Percentiles rank a stretch among this genome's conserved stretches.
Conservation (phyloP, 2,329 filamentous ascomycete genomes). For the Scedosporium apiospermum region DNA sequence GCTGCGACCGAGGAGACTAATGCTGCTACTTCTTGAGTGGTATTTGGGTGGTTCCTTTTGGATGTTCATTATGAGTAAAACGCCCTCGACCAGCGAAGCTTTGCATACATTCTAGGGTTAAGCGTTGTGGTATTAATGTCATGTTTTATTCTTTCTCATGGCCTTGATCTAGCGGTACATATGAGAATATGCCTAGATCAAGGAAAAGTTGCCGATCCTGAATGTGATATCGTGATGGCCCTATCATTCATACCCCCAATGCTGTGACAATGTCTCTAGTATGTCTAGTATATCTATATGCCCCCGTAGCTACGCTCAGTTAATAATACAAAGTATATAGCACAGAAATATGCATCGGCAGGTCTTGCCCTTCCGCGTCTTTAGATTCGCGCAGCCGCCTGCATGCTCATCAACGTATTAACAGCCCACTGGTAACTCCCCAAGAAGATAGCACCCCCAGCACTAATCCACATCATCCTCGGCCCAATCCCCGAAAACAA, state of each 20-base stretch:
- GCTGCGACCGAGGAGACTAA: not conserved
- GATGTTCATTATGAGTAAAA: not conserved
- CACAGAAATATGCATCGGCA: not conserved
- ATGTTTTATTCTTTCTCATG: not conserved
- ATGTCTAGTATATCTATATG: not conserved
- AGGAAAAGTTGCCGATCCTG: too few species aligned
- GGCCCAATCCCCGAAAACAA: slow-evolving; percentile 75
- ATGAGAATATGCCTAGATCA: not conserved
- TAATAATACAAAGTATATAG: slow-evolving; percentile 1
- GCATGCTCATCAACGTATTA: slow-evolving; percentile 47
- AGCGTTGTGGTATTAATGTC: not conserved
- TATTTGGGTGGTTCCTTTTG: not conserved
- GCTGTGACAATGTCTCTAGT: not conserved
- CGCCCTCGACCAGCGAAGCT: not conserved
- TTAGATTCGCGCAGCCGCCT: not conserved
- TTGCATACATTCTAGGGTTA: not conserved
- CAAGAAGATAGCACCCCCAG: slow-evolving; percentile 87
- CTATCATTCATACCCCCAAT: not conserved
- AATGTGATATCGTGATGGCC: not conserved
- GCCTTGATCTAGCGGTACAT: not conserved
- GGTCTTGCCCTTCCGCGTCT: not conserved
- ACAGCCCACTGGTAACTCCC: slow-evolving; percentile 87
- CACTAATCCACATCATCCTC: slow-evolving; percentile 87
- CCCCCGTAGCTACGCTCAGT: not conserved
- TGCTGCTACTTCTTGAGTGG: not conserved